phyloP scores from a whole-genome alignment of 108 stramenopile species.

The Cyclotella cryptica region DNA sequence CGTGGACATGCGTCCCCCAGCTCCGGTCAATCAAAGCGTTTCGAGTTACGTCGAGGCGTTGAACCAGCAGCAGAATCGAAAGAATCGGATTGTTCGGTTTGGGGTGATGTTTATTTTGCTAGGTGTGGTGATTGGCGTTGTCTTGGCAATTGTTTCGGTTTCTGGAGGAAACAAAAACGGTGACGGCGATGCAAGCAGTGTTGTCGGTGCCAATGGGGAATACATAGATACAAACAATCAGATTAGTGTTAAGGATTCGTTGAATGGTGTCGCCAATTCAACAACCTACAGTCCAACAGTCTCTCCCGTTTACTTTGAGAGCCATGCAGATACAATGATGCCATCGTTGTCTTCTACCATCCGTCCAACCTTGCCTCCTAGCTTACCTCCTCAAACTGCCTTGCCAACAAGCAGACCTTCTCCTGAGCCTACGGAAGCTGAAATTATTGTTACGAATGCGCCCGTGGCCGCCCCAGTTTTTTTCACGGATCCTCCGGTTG shows the following conservation, averaged over 20 bases:
- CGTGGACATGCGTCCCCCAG: slow-evolving; percentile 50
- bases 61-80: slow-evolving; percentile 38
- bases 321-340: slow-evolving; percentile 5
- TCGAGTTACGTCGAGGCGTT: slow-evolving; percentile 48
- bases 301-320: slow-evolving; percentile 7
- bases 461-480: neutral
- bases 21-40: slow-evolving; percentile 47
- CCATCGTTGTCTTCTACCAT: slow-evolving; percentile 3
- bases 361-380: neutral
- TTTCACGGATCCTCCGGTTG: neutral
- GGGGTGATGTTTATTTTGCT: slow-evolving; percentile 32
- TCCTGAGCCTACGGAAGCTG: slow-evolving; percentile 5
- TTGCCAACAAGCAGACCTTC: slow-evolving; percentile 17
- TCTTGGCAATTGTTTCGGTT: slow-evolving; percentile 27
- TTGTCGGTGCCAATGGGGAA: neutral
- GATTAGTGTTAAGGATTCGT: slow-evolving; percentile 5
- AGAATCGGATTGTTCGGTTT: slow-evolving; percentile 29
- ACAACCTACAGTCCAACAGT: slow-evolving; percentile 5
- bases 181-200: neutral
- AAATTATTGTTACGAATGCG: neutral
- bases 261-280: neutral
- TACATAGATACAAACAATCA: slow-evolving; percentile 8
- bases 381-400: slow-evolving; percentile 28
- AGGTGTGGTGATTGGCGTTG: slow-evolving; percentile 39
- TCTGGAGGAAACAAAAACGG: slow-evolving; percentile 23